Evolutionary conservation across 2,329 filamentous ascomycete species (phyloP).

Genomic region (Fonsecaea pedrosoi): DNA sequence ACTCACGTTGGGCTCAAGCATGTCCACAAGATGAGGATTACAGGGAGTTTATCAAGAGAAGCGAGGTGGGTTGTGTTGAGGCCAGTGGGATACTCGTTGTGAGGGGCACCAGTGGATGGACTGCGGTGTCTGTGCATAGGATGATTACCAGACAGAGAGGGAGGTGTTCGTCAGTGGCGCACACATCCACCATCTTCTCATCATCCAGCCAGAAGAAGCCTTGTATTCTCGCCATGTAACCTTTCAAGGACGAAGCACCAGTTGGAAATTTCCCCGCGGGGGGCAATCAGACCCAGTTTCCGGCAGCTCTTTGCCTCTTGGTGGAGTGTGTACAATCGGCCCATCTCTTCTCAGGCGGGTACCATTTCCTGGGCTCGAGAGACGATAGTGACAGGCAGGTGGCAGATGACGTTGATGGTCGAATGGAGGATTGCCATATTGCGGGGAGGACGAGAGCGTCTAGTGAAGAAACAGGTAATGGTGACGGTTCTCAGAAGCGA

Average conservation of each 20-base stretch:
- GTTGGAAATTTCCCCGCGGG: constrained; percentile 1
- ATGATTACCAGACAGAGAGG: neutral
- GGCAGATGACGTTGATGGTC: constrained; percentile 1
- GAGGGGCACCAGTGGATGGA: neutral
- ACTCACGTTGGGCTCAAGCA: constrained; percentile 2
- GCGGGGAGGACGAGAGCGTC: neutral
- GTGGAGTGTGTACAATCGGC: neutral
- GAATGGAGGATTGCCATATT: neutral
- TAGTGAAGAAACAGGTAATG: constrained; percentile 1
- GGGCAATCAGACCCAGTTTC: constrained; percentile 4
- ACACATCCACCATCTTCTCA: neutral
- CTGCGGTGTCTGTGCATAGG: neutral
- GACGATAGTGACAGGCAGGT: neutral
- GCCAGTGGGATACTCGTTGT: neutral
- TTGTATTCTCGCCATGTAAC: constrained; percentile 4
- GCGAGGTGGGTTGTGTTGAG: neutral
- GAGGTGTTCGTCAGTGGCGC: neutral
- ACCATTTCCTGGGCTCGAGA: neutral
- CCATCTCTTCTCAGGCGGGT: neutral
- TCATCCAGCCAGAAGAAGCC: neutral
- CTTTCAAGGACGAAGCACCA: neutral
- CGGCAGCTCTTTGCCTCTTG: neutral
- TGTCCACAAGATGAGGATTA: neutral
- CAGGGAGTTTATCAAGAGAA: neutral
- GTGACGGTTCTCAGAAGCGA: neutral